Percentiles rank a stretch among this genome's conserved stretches.
Evolutionary conservation across 805 yeast species (phyloP).

Genomic region (Schwanniomyces occidentalis): DNA sequence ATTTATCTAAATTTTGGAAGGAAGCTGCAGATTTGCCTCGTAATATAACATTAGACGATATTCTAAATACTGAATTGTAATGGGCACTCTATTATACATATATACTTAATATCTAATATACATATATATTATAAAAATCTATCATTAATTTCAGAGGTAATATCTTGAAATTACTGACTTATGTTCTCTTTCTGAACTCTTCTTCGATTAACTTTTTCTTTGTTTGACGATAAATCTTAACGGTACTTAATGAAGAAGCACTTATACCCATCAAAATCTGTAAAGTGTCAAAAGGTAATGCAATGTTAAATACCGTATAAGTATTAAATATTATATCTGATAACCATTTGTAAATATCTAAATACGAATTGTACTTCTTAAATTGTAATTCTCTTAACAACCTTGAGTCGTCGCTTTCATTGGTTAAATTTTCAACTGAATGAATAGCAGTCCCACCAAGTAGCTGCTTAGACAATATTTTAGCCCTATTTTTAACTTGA

Average conservation of each 20-base stretch:
- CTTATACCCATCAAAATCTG: constrained; percentile 49
- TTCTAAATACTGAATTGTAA: constrained; percentile 15
- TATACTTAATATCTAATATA: constrained; percentile 2
- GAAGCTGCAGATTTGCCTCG: constrained; percentile 47
- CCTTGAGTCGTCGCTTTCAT: constrained; percentile 6
- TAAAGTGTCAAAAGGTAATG: constrained; percentile 38
- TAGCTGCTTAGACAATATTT: constrained; percentile 41
- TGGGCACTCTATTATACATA: no score
- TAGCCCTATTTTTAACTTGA: constrained; percentile 60
- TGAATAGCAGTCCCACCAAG: constrained; percentile 22
- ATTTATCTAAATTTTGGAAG: constrained; percentile 91
- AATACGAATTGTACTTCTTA: constrained; percentile 34
- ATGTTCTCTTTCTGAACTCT: neutral
- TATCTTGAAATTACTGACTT: neutral
- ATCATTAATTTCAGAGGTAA: constrained; percentile 1
- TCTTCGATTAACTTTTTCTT: constrained; percentile 24
- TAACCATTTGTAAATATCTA: constrained; percentile 40
- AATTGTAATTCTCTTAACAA: constrained; percentile 33
- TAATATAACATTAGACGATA: constrained; percentile 37
- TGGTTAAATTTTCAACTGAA: constrained; percentile 4
- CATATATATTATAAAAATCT: neutral
- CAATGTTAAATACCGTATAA: constrained; percentile 39
- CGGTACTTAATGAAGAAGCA: constrained; percentile 38
- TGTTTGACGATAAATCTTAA: constrained; percentile 41
- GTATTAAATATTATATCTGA: constrained; percentile 42